phyloP scores from a whole-genome alignment of 768 basidiomycete genomes.

The Rhodotorula taiwanensis region DNA sequence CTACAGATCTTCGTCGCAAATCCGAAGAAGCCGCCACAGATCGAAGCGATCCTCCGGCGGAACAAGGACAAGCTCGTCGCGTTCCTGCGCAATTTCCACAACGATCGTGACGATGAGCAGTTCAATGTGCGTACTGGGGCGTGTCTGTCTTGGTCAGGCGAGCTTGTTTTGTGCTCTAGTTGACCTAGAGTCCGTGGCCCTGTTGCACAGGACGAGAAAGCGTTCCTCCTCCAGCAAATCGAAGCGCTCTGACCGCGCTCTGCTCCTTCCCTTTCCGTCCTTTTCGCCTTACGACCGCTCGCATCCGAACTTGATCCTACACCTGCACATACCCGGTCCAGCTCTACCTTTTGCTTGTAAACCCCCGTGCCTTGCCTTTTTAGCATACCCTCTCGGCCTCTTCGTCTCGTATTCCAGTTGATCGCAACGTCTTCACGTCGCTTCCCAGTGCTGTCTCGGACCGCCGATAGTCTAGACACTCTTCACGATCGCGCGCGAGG shows the following conservation, averaged over 20 bases:
- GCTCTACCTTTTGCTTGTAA: too few relatives aligned
- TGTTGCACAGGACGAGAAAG: constrained; percentile 24
- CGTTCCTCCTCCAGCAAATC: constrained; percentile 31
- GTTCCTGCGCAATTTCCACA: constrained; percentile 90
- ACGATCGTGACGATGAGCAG: constrained; percentile 98
- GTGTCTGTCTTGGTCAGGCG: not conserved
- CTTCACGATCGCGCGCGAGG: too few relatives aligned
- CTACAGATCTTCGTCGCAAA: constrained; percentile 92
- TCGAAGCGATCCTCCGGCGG: constrained; percentile 77
- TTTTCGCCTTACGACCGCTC: not conserved
- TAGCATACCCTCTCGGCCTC: too few relatives aligned
- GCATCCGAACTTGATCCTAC: too few relatives aligned
- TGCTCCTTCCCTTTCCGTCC: not conserved
- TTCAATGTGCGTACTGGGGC: constrained; percentile 56
- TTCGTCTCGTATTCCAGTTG: too few relatives aligned
- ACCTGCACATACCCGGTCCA: not conserved
- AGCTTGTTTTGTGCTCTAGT: not conserved
- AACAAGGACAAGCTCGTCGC: constrained; percentile 88
- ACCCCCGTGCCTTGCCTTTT: too few relatives aligned
- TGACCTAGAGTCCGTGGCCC: too few relatives aligned
- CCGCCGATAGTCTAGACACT: too few relatives aligned
- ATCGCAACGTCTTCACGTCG: too few relatives aligned
- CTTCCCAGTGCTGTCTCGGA: too few relatives aligned
- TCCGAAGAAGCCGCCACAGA: constrained; percentile 95
- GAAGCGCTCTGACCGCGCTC: constrained; percentile 13